These are phyloP conservation scores for Lenwebbia sp. DNA, from an alignment of 345 rosid genomes.

Conservation along the genomic window DNA sequence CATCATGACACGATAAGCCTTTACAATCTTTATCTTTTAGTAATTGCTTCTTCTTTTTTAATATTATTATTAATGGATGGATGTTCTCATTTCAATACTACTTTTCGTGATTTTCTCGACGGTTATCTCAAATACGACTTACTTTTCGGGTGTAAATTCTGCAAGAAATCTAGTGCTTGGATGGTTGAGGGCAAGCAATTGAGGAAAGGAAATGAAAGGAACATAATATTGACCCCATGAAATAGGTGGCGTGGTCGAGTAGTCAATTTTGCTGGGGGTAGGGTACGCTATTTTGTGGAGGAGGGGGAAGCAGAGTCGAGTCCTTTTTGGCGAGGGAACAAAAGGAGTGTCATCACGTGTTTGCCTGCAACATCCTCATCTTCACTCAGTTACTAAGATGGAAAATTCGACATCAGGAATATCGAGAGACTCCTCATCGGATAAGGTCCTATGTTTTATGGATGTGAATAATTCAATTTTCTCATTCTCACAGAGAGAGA, in stretches of 20 bases:
- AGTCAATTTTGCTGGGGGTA: constrained; percentile 34
- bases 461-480: background rate
- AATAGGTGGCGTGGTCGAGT: constrained; percentile 14
- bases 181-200: background rate
- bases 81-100: background rate
- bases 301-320: background rate
- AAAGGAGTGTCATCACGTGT: background rate
- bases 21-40: background rate
- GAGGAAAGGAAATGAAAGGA: background rate
- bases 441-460: background rate
- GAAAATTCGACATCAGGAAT: background rate
- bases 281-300: constrained; percentile 18
- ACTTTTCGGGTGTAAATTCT: background rate
- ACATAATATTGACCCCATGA: background rate
- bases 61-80: background rate
- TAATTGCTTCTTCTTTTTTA: background rate
- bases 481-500: background rate
- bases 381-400: too few relatives aligned
- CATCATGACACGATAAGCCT: background rate
- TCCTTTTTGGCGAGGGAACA: constrained; percentile 10
- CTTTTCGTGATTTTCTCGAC: background rate
- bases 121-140: background rate
- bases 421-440: background rate
- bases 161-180: background rate
- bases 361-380: background rate